Conservation (phyloP, 345 rosid species). For the Barbarea vulgaris region DNA sequence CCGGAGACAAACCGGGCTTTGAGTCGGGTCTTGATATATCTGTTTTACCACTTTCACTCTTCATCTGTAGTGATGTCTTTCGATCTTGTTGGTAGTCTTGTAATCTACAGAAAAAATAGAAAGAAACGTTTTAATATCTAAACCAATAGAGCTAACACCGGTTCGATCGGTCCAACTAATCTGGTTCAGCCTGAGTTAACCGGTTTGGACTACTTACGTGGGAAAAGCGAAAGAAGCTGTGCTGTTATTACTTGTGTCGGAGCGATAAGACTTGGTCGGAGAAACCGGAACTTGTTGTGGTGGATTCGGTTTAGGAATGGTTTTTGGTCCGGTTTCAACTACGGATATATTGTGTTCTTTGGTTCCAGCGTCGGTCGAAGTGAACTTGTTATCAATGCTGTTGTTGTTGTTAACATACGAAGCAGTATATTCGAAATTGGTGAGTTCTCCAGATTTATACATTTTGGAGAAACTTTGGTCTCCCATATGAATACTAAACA, state of each 20-base stretch:
- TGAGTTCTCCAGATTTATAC: conserved; percentile 72
- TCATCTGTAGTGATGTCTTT: conserved; percentile 6
- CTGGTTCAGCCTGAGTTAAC: neutral
- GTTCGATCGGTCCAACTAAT: neutral
- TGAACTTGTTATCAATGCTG: conserved; percentile 2
- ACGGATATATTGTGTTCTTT: neutral
- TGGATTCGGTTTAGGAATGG: conserved; percentile 15
- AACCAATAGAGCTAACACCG: neutral
- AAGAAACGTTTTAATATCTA: neutral
- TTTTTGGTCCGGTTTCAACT: conserved; percentile 3
- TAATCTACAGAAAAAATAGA: conserved; percentile 20
- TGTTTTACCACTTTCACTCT: conserved; percentile 9
- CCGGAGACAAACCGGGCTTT: neutral
- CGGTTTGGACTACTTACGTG: conserved; percentile 22
- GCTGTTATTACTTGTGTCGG: conserved; percentile 29
- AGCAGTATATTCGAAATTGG: conserved; percentile 52
- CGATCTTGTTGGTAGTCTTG: conserved; percentile 23
- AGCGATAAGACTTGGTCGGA: conserved; percentile 33
- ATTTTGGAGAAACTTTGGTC: conserved; percentile 60
- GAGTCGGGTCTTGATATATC: conserved; percentile 18
- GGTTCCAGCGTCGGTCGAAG: neutral
- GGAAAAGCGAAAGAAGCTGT: conserved; percentile 38
- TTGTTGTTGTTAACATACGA: conserved; percentile 14
- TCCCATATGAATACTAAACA: conserved; percentile 82
- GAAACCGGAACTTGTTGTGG: neutral